Base-by-base conservation (phyloP, 106 monocot genomes). In the Dendrobium chrysotoxum region DNA sequence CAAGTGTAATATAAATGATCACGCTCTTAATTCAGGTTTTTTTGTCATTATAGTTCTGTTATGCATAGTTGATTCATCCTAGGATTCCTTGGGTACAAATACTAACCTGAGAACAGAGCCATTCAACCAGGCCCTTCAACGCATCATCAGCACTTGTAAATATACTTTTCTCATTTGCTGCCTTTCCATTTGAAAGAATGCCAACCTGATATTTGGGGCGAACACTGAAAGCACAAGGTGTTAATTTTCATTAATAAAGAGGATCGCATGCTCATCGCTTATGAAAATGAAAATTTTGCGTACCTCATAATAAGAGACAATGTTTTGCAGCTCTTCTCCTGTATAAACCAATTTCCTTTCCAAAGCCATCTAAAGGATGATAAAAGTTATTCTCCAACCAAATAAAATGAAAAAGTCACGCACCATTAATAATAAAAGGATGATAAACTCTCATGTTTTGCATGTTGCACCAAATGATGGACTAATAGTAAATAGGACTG, bases 251-350 rank as follows among this genome's bases (percentile, higher is more conserved):
- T 11, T 15, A 55, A 41, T 6, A 44, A 76, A 72, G 46, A n/a
- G 1, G 75, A 81, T 20, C 46, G 17, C 18, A 79, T 78, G 17
- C 9, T 38, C 40, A 74, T 16, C n/a, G 42, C 8, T 3, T 61
- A 35, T 21, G 70, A 1, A 70, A 35, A 30, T 2, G 13, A 70
- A 70, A 70, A 35, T 70, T 42, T n/a, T 20, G 50, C n/a, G 26
- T 76, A 93, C 98, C 98, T 95, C 76, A 95, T 86, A 58, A 91
- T 83, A 31, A 86, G 83, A 58, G 92, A 82, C 81, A 98, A 87
- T 84, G 95, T 93, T 87, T 91, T 98, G 75, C 98, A 95, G 78
- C 89, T 91, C 88, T 93, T 98, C 80, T 98, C 98, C 88, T 98
- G 98, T 41, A 98, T 91, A 72, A 98, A 98, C 98, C 98, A 98